Evolutionary conservation across 75 land plant species (phyloP).

Genomic region (Picea glauca): DNA sequence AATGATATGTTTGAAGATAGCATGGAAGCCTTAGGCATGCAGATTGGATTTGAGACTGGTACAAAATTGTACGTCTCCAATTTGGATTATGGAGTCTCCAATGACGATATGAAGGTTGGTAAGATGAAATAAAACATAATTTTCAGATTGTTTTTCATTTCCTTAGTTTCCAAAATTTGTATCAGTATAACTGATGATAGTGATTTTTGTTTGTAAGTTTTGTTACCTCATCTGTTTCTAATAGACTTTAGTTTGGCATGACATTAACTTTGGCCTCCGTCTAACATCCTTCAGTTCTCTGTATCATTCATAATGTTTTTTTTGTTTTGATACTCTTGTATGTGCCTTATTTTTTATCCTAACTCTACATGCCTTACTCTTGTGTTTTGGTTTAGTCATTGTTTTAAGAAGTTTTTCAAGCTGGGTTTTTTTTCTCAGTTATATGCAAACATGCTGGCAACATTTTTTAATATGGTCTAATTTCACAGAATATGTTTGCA

Average conservation of each 20-base stretch:
- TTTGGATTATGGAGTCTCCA: constrained; percentile 75
- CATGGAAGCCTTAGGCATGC: constrained; percentile 40
- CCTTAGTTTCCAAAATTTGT: not conserved
- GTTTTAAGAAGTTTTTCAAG: no score
- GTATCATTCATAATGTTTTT: no score
- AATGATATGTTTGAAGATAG: constrained; percentile 61
- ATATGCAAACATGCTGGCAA: no score
- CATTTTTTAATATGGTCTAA: no score
- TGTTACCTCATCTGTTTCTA: constrained; percentile 1
- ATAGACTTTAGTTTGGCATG: not conserved
- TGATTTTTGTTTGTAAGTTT: not conserved
- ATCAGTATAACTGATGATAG: not conserved
- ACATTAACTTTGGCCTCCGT: not conserved
- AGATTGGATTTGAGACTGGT: constrained; percentile 54
- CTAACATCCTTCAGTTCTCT: not conserved
- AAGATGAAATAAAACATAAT: not conserved
- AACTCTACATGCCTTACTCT: no score
- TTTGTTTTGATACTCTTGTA: no score
- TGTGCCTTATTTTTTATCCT: no score
- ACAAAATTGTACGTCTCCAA: constrained; percentile 77
- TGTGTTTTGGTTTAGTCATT: no score
- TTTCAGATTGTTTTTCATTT: not conserved
- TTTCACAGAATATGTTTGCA: constrained; percentile 14
- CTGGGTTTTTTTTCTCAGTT: no score
- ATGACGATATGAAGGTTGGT: constrained; percentile 80